These are phyloP conservation scores for Dipsacomyces acuminosporus DNA, from an alignment of 371 early-diverging fungal species.

Conservation along the genomic window DNA sequence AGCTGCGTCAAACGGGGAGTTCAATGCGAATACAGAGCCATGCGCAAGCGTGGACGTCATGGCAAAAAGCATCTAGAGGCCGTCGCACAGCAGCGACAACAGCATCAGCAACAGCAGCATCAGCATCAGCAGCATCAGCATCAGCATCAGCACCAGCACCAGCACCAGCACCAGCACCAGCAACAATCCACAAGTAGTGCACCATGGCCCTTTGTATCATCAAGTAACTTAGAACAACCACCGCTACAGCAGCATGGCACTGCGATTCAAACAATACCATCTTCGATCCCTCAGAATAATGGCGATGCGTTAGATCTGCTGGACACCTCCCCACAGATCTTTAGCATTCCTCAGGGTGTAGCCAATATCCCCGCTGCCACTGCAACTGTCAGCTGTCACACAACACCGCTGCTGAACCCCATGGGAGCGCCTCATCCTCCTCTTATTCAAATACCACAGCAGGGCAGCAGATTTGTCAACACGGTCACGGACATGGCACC, in stretches of 20 bases:
- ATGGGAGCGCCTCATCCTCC: too few relatives aligned
- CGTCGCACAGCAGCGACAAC: background rate
- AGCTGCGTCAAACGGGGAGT: conserved; percentile 31
- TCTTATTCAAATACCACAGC: too few relatives aligned
- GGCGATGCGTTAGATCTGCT: background rate
- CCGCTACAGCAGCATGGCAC: conserved; percentile 1
- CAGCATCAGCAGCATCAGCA: conserved; percentile 6
- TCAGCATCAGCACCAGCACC: too few relatives aligned
- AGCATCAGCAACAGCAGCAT: background rate
- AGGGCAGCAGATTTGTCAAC: too few relatives aligned
- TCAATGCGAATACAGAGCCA: conserved; percentile 39
- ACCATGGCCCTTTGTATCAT: too few relatives aligned
- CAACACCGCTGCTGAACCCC: background rate
- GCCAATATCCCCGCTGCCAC: too few relatives aligned
- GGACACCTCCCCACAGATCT: conserved; percentile 1
- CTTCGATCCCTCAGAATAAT: too few relatives aligned
- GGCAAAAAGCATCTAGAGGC: conserved; percentile 21
- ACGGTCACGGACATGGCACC: too few relatives aligned
- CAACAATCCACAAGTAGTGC: too few relatives aligned
- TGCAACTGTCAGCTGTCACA: too few relatives aligned
- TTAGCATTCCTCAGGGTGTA: background rate
- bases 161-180: too few relatives aligned
- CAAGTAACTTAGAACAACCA: too few relatives aligned
- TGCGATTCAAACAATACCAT: background rate
- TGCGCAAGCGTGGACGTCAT: conserved; percentile 44